These are phyloP conservation scores for Fraxinus cuspidata DNA, from an alignment of 257 asterid genomes.

Conservation along the genomic window DNA sequence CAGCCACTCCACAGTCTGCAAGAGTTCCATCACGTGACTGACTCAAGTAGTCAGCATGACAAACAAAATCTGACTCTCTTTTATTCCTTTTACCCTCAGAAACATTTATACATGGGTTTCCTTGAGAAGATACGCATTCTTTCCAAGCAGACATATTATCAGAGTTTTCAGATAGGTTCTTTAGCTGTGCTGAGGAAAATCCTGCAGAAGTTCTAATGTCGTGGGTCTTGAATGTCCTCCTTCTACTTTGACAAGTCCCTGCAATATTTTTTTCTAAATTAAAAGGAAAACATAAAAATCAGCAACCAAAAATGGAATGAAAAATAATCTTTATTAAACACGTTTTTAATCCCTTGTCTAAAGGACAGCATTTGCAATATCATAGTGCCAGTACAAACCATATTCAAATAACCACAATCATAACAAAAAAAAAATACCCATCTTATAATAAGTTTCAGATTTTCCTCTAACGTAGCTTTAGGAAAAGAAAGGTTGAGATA, in stretches of 20 bases:
- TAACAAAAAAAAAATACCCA: neutral
- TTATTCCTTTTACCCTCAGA: constrained; percentile 35
- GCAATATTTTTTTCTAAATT: constrained; percentile 32
- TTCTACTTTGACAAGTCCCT: constrained; percentile 40
- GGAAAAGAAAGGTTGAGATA: neutral
- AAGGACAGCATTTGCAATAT: neutral
- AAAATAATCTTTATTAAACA: neutral
- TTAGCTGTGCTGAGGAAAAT: constrained; percentile 34
- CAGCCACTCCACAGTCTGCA: constrained; percentile 24
- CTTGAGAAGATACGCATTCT: constrained; percentile 32
- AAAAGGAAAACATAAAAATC: constrained; percentile 17
- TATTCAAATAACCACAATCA: neutral
- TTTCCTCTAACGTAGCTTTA: neutral
- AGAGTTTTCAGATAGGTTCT: constrained; percentile 42
- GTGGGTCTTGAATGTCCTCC: constrained; percentile 51
- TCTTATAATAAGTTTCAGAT: too few relatives aligned
- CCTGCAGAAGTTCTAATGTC: constrained; percentile 37
- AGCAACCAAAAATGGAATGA: constrained; percentile 21
- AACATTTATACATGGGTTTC: constrained; percentile 31
- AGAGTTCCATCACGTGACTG: constrained; percentile 42
- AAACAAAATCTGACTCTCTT: constrained; percentile 33
- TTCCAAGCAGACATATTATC: constrained; percentile 37
- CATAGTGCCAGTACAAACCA: neutral
- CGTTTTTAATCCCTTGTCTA: neutral
- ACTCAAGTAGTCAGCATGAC: constrained; percentile 39